Base-by-base conservation (phyloP, 2,329 filamentous ascomycete genomes). In the Lachnellula suecica region DNA sequence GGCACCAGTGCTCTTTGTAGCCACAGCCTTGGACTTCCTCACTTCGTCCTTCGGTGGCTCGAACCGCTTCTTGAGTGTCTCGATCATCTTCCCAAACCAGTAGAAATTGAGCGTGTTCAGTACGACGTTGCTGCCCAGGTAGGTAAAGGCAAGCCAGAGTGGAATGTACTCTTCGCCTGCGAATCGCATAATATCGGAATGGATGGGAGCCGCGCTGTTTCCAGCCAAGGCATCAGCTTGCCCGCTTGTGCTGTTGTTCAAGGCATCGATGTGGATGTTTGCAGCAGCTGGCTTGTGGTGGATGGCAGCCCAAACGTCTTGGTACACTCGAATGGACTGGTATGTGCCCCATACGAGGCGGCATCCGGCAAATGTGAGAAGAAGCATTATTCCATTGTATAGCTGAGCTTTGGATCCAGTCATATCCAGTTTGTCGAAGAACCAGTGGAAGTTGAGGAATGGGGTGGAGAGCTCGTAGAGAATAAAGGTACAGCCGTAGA, bases 381-480 rank as follows among this genome's bases (percentile, higher is more conserved):
- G 81, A 3, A 94, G 81, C 51, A 82, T 65, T 56, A 91, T 76
- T 61, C 89, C 89, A 64, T 94, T 94, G 71, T 89, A 84, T 24
- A 92, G 79, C 72, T 94, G 90, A 22, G 83, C 71, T 48, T 76
- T 78, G 19, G 85, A 84, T 31, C 90, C 90, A 0, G 90, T 94
- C 78, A 91, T 84, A 64, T 83, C 80, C 53, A 93, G 75, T 74
- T 95, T 95, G 72, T 95, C 90, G 72, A 88, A 89, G 75, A 94
- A 94, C 90, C 90, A 95, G 75, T 95, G 90, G 67, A 93, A 81
- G 68, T 95, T 95, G 52, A 94, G 79, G 70, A 94, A 92, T 7
- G 89, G 89, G 4, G 87, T 88, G 23, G 88, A 92, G 35, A 95
- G 81, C 71, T 95, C 90, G 81, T 91, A 95, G 53, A 94, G 84